Evolutionary conservation across 78 protist genomes (phyloP).

Genomic region (Dictyostelium intermedium): DNA sequence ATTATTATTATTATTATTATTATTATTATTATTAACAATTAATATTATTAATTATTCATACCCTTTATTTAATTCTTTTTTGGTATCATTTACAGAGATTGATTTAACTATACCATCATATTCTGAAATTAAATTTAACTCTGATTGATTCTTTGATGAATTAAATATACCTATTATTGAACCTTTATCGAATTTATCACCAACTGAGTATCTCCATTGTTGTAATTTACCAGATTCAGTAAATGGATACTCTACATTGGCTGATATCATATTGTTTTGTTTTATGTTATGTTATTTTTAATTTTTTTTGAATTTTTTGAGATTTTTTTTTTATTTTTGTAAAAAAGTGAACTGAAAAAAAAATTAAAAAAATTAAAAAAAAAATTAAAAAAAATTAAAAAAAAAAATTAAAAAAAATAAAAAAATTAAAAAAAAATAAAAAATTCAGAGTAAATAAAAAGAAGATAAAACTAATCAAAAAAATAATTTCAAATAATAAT

Average conservation of each 20-base stretch:
- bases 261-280: background rate
- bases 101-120: slow-evolving; percentile 12
- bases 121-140: background rate
- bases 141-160: background rate
- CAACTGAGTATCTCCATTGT: background rate
- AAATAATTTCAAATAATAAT: too few species aligned
- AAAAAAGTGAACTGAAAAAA: background rate
- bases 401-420: too few species aligned
- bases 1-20: background rate
- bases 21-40: too few species aligned
- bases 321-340: too few species aligned
- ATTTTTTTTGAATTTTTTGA: too few species aligned
- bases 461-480: too few species aligned
- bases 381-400: too few species aligned
- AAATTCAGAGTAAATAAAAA: too few species aligned
- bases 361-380: too few species aligned
- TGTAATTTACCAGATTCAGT: background rate
- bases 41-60: background rate
- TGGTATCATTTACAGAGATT: background rate
- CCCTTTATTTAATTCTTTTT: background rate
- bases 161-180: background rate
- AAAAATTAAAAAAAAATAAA: too few species aligned
- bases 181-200: slow-evolving; percentile 10
- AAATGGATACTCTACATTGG: slow-evolving; percentile 7
- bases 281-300: too few species aligned